Base-by-base conservation (phyloP, 495 filamentous ascomycete species). In the Pseudoneurospora amorphoporcata region DNA sequence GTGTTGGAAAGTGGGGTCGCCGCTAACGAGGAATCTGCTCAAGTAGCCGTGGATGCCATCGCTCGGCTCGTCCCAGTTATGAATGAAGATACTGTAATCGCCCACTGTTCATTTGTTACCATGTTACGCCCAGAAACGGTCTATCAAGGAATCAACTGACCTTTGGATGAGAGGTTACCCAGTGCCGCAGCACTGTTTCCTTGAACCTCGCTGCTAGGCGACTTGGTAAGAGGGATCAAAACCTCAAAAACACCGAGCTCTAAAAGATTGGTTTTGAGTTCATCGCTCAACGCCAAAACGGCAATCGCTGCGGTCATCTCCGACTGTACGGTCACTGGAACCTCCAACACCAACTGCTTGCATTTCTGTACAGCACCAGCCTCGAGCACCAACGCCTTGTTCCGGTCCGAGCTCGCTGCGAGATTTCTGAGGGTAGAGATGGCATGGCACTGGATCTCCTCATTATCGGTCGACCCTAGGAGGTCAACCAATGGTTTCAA, bases 241-340 rank as follows among this genome's bases (percentile, higher is more conserved):
- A 98, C 94, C 77, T 98, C 95, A 76, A 98, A 98, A 3, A 99
- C 94, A 16, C 96, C 96, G 4, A 98, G 87, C 71, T 91, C 92
- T n/a, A 98, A 84, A 9, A 99, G 86, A 77, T 96, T 91, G 2
- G 91, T 89, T 80, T 99, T 99, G 61, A 99, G 87, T 70, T 99
- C 95, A 78, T 99, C 95, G 77, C 94, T 97, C 72, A 99, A 83
- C 23, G 95, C 95, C 70, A 99, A 86, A n/a, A 99, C 95, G 61
- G 95, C 95, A 79, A 99, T 98, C 3, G 95, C 95, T 38, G 95
- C 95, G 35, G 95, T 99, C 95, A 99, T 99, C 82, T 99, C 95
- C 29, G 94, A 97, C 78, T 99, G 95, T 6, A 99, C 95, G 45
- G 91, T 95, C 68, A 98, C 87, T 0, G 96, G 94, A 37, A 98